phyloP scores from a whole-genome alignment of 2,329 filamentous ascomycete species.

The Stenocarpella maydis region DNA sequence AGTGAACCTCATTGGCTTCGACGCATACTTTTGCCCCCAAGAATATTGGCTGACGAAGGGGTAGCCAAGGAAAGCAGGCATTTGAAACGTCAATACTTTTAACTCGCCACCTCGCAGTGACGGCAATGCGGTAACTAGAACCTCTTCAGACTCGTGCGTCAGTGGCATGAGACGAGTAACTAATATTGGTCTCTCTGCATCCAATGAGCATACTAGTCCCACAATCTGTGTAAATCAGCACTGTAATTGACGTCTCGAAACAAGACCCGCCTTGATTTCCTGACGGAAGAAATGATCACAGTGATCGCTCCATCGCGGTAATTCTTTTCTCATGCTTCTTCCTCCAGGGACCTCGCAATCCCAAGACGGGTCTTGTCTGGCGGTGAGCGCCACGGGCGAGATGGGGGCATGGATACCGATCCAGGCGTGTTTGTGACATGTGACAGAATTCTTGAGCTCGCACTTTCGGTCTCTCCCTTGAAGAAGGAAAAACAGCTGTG shows the following conservation, averaged over 20 bases:
- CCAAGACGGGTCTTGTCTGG: conserved; percentile 22
- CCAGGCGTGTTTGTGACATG: conserved; percentile 15
- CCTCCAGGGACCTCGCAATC: background rate
- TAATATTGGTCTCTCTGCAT: background rate
- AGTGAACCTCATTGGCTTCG: background rate
- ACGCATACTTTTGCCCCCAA: background rate
- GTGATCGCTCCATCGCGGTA: background rate
- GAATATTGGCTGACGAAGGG: background rate
- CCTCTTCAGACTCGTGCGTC: background rate
- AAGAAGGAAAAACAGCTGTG: conserved; percentile 12
- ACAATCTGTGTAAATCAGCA: background rate
- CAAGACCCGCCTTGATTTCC: conserved; percentile 15
- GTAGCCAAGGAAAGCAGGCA: background rate
- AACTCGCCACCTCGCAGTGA: background rate
- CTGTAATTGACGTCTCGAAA: conserved; percentile 3
- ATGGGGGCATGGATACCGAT: conserved; percentile 17
- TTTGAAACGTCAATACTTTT: background rate
- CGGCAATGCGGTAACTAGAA: background rate
- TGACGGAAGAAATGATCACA: background rate
- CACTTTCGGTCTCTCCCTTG: background rate
- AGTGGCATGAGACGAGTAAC: background rate
- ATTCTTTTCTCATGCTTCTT: conserved; percentile 2
- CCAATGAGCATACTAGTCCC: background rate
- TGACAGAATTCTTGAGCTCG: conserved; percentile 19
- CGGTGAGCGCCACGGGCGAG: conserved; percentile 16